Percentiles rank a stretch among this genome's conserved stretches.
These are phyloP conservation scores for Lippia alba DNA, from an alignment of 305 asterid genomes.

Conservation along the genomic window DNA sequence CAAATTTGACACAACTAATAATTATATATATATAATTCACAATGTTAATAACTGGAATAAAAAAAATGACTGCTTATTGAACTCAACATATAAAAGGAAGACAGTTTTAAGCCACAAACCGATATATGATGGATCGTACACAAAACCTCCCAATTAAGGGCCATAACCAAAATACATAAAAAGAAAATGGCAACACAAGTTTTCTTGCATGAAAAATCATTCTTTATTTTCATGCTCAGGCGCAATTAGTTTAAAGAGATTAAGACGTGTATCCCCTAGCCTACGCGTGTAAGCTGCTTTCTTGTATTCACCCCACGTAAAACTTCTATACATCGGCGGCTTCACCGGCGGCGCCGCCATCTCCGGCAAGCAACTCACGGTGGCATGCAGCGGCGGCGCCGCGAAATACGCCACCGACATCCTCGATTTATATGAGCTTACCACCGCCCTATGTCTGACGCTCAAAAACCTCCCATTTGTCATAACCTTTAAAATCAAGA, in stretches of 20 bases:
- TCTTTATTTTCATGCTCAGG: not conserved
- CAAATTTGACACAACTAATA: too few species aligned
- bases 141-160: not conserved
- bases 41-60: too few species aligned
- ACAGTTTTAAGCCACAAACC: too few species aligned
- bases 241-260: slow-evolving; percentile 37
- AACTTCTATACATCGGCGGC: slow-evolving; percentile 50
- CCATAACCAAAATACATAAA: too few species aligned
- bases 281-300: slow-evolving; percentile 45
- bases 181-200: too few species aligned
- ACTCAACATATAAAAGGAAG: too few species aligned
- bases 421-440: slow-evolving; percentile 48
- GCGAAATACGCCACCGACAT: slow-evolving; percentile 68
- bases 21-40: too few species aligned
- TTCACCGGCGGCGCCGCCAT: slow-evolving; percentile 35
- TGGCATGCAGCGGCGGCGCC: slow-evolving; percentile 57
- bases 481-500: slow-evolving; percentile 44
- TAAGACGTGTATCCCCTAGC: slow-evolving; percentile 57
- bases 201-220: not conserved
- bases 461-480: slow-evolving; percentile 72
- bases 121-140: not conserved
- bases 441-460: slow-evolving; percentile 66
- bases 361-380: slow-evolving; percentile 45
- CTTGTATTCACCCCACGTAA: slow-evolving; percentile 70
- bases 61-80: too few species aligned